phyloP scores from a whole-genome alignment of 306 rosid genomes.

The Inga leiocalycina region DNA sequence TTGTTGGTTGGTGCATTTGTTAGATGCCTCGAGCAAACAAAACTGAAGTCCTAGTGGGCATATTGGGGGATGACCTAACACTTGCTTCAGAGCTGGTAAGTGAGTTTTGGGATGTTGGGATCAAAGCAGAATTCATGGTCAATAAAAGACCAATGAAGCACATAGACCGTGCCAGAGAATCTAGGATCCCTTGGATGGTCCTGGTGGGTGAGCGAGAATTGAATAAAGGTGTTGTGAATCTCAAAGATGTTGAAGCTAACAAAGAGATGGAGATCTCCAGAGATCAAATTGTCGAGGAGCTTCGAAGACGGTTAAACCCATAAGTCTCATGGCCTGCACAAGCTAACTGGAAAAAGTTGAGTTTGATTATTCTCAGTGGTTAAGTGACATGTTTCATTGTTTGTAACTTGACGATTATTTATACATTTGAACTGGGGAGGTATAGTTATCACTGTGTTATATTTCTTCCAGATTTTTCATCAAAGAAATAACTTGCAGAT shows the following conservation, averaged over 20 bases:
- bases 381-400: background rate
- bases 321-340: slow-evolving; percentile 10
- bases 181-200: slow-evolving; percentile 87
- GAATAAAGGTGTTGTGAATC: slow-evolving; percentile 62
- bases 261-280: slow-evolving; percentile 51
- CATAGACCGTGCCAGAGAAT: slow-evolving; percentile 73
- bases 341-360: background rate
- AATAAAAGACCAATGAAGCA: slow-evolving; percentile 67
- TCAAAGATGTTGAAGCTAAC: slow-evolving; percentile 54
- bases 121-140: slow-evolving; percentile 68
- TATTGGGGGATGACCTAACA: slow-evolving; percentile 67
- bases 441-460: background rate
- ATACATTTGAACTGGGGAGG: background rate
- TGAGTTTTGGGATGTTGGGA: slow-evolving; percentile 71
- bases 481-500: background rate
- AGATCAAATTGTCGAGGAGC: slow-evolving; percentile 62
- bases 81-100: slow-evolving; percentile 72
- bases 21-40: slow-evolving; percentile 78
- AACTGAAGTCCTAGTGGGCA: slow-evolving; percentile 84
- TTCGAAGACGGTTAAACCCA: slow-evolving; percentile 49
- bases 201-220: slow-evolving; percentile 72
- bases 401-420: background rate
- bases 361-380: background rate
- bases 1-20: slow-evolving; percentile 24
- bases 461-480: background rate